Conservation (phyloP, 768 basidiomycete species). For the Russula brevipes region DNA sequence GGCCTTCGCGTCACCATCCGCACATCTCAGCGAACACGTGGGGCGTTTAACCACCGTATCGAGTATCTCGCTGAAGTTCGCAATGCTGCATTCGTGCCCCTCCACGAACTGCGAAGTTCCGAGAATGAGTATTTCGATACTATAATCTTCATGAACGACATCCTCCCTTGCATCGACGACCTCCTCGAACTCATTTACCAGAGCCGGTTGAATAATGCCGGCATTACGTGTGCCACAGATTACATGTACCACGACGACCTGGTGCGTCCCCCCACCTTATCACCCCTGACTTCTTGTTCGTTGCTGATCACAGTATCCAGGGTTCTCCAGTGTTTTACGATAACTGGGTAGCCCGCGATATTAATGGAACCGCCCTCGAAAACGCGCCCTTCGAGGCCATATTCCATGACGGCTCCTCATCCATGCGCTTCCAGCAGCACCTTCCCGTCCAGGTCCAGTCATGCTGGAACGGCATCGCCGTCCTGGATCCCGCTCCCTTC, state of each 20-base stretch:
- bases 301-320: slow-evolving; percentile 29
- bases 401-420: slow-evolving; percentile 78
- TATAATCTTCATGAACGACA: slow-evolving; percentile 99
- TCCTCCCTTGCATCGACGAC: slow-evolving; percentile 96
- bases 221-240: slow-evolving; percentile 96
- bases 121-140: slow-evolving; percentile 94
- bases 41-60: slow-evolving; percentile 98
- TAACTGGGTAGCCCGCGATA: slow-evolving; percentile 97
- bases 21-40: slow-evolving; percentile 86
- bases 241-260: slow-evolving; percentile 99
- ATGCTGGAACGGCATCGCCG: slow-evolving; percentile 97
- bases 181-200: slow-evolving; percentile 98
- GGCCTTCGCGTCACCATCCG: slow-evolving; percentile 92
- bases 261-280: slow-evolving; percentile 37
- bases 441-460: slow-evolving; percentile 94
- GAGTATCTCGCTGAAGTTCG: slow-evolving; percentile 99
- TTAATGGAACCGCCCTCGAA: slow-evolving; percentile 97
- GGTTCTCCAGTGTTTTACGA: slow-evolving; percentile 93
- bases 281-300: not conserved
- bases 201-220: slow-evolving; percentile 86
- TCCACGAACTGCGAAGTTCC: slow-evolving; percentile 88
- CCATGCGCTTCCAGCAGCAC: slow-evolving; percentile 82
- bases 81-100: slow-evolving; percentile 92
- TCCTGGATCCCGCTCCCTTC: slow-evolving; percentile 94
- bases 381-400: slow-evolving; percentile 95